phyloP scores from a whole-genome alignment of 805 yeast genomes.

The Wickerhamomyces queroliae region DNA sequence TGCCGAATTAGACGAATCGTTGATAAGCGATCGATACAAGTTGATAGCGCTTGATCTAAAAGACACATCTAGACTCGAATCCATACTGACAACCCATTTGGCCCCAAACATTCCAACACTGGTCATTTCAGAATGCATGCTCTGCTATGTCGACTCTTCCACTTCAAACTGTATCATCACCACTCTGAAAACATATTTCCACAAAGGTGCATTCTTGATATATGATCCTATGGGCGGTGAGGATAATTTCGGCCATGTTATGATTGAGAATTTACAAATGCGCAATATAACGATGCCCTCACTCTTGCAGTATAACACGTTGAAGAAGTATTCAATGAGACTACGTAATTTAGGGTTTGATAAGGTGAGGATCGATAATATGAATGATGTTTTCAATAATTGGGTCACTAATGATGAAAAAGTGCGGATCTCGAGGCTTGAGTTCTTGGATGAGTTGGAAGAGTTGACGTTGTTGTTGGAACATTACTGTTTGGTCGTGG shows the following conservation, averaged over 20 bases:
- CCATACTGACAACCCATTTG: constrained; percentile 15
- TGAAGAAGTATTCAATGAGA: constrained; percentile 18
- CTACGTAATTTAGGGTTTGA: constrained; percentile 9
- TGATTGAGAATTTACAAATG: constrained; percentile 43
- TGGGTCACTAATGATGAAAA: constrained; percentile 33
- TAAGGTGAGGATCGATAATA: constrained; percentile 11
- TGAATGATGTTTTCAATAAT: constrained; percentile 28
- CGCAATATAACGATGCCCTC: constrained; percentile 40
- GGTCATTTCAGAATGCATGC: constrained; percentile 51
- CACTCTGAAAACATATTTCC: constrained; percentile 24
- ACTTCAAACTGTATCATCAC: constrained; percentile 34
- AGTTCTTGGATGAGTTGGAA: constrained; percentile 55
- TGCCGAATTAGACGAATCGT: constrained; percentile 22
- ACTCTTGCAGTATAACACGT: constrained; percentile 31
- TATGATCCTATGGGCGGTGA: constrained; percentile 58
- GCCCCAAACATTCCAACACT: constrained; percentile 35
- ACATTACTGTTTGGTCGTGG: constrained; percentile 43
- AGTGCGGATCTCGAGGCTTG: constrained; percentile 37
- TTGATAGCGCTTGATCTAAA: constrained; percentile 30
- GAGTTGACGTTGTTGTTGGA: constrained; percentile 44
- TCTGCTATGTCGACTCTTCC: constrained; percentile 43
- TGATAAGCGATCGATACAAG: constrained; percentile 16
- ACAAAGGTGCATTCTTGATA: constrained; percentile 26
- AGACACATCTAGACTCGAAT: constrained; percentile 20
- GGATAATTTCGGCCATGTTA: constrained; percentile 46